phyloP scores from a whole-genome alignment of 2,329 filamentous ascomycete species.

The Akanthomyces dipterigenus region DNA sequence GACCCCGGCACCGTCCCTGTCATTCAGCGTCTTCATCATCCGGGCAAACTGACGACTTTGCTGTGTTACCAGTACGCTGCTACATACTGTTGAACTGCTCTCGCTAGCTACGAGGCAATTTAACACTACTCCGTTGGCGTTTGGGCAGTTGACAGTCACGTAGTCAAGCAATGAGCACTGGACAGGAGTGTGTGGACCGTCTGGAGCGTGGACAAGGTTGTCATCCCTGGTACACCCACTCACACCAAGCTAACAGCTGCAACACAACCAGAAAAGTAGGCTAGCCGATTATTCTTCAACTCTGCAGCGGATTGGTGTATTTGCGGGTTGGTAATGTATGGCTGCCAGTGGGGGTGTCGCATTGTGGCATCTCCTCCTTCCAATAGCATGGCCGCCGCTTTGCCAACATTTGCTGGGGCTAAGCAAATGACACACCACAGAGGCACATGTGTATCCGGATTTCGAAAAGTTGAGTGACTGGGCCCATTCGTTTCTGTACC shows the following conservation, averaged over 20 bases:
- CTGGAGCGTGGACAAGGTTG: constrained; percentile 1
- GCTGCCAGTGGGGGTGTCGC: constrained; percentile 7
- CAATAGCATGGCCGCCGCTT: neutral
- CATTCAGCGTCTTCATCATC: no score
- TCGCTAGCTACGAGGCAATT: neutral
- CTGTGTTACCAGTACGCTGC: neutral
- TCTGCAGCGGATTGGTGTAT: neutral
- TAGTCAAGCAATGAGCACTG: neutral
- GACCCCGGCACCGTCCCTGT: no score
- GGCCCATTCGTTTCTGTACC: neutral
- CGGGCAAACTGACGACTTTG: no score
- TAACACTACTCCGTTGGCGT: no score
- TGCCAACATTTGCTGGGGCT: neutral
- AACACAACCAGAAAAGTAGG: neutral
- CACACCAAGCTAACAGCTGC: constrained; percentile 8
- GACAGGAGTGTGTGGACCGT: neutral
- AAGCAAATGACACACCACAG: constrained; percentile 6
- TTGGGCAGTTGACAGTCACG: no score
- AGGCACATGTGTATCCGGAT: constrained; percentile 2
- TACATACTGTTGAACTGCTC: no score
- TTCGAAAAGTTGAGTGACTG: neutral
- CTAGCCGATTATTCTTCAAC: neutral
- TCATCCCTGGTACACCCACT: neutral
- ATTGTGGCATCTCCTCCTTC: constrained; percentile 6
- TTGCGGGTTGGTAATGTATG: neutral